Evolutionary conservation across 2,329 filamentous ascomycete species (phyloP).

Genomic region (Sporothrix pseudoabietina): DNA sequence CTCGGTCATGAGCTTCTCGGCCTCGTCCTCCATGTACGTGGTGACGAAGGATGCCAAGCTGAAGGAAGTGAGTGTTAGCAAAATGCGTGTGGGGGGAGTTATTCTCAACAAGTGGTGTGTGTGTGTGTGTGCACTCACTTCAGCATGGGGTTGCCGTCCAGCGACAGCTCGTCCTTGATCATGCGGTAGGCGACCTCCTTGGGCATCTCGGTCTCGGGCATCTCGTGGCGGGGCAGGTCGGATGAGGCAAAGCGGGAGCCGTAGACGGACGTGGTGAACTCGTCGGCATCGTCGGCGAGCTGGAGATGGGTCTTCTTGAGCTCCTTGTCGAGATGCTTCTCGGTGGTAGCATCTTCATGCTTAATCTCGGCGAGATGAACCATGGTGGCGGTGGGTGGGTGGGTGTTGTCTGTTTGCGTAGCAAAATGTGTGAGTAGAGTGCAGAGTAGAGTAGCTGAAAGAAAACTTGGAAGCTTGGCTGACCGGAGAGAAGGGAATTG

Average conservation of each 20-base stretch:
- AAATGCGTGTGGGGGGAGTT: too few relatives aligned
- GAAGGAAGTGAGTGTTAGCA: too few relatives aligned
- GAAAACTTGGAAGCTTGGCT: not conserved
- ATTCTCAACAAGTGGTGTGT: too few relatives aligned
- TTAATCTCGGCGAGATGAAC: constrained; percentile 54
- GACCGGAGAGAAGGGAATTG: not conserved
- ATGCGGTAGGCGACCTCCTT: constrained; percentile 90
- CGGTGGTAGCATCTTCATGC: constrained; percentile 38
- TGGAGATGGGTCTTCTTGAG: constrained; percentile 51
- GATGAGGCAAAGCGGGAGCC: constrained; percentile 79
- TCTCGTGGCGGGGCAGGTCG: constrained; percentile 73
- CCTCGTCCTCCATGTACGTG: constrained; percentile 70
- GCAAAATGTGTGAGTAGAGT: not conserved
- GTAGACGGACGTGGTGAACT: constrained; percentile 79
- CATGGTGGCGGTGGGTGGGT: constrained; percentile 45
- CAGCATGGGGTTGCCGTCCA: constrained; percentile 89
- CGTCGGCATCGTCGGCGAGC: constrained; percentile 55
- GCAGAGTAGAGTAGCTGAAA: not conserved
- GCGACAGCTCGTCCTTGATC: constrained; percentile 91
- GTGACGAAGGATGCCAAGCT: constrained; percentile 8
- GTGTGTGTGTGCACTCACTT: constrained; percentile 55
- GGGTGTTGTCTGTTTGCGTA: not conserved
- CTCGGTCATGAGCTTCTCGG: constrained; percentile 92
- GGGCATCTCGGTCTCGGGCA: constrained; percentile 90
- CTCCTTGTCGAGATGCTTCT: constrained; percentile 41